phyloP scores from a whole-genome alignment of 805 yeast genomes.

The Wickerhamiella spandovensis region DNA sequence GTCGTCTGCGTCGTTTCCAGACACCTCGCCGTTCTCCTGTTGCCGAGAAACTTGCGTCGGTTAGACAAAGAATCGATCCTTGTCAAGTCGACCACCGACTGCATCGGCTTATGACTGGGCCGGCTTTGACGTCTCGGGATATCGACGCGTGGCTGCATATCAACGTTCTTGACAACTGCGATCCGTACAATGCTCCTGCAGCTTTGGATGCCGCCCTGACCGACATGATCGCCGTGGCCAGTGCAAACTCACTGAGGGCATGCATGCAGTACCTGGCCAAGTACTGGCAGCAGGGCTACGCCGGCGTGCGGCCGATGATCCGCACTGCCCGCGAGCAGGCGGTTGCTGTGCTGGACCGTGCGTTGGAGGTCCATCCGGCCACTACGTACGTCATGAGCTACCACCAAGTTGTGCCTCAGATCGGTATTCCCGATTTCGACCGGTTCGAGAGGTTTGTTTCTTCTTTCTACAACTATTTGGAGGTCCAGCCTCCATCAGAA shows the following conservation, averaged over 20 bases:
- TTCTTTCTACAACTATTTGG: slow-evolving; percentile 13
- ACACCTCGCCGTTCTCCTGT: not conserved
- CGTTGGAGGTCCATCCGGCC: slow-evolving; percentile 16
- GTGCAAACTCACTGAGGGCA: slow-evolving; percentile 15
- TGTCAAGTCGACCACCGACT: slow-evolving; percentile 5
- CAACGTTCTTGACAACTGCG: slow-evolving; percentile 8
- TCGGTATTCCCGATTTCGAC: slow-evolving; percentile 18
- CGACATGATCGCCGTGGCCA: slow-evolving; percentile 14
- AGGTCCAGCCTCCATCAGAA: slow-evolving; percentile 4
- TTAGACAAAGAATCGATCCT: not conserved
- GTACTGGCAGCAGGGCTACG: slow-evolving; percentile 19
- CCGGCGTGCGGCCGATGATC: slow-evolving; percentile 15
- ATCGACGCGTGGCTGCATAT: slow-evolving; percentile 15
- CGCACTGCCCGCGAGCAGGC: slow-evolving; percentile 18
- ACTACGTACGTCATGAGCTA: slow-evolving; percentile 12
- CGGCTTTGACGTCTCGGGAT: slow-evolving; percentile 14
- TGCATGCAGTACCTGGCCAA: slow-evolving; percentile 17
- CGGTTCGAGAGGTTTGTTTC: slow-evolving; percentile 16
- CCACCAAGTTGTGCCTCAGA: slow-evolving; percentile 13
- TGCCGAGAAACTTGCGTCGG: not conserved
- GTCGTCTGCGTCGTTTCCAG: slow-evolving; percentile 6
- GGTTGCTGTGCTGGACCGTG: slow-evolving; percentile 13
- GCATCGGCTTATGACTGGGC: slow-evolving; percentile 6
- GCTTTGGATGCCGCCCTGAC: slow-evolving; percentile 13
- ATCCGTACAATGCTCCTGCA: slow-evolving; percentile 9